A percentile compares a stretch with the other conserved stretches of the same genome.
Evolutionary conservation across 78 protist species (phyloP).

Genomic region (Thecamonas trahens): DNA sequence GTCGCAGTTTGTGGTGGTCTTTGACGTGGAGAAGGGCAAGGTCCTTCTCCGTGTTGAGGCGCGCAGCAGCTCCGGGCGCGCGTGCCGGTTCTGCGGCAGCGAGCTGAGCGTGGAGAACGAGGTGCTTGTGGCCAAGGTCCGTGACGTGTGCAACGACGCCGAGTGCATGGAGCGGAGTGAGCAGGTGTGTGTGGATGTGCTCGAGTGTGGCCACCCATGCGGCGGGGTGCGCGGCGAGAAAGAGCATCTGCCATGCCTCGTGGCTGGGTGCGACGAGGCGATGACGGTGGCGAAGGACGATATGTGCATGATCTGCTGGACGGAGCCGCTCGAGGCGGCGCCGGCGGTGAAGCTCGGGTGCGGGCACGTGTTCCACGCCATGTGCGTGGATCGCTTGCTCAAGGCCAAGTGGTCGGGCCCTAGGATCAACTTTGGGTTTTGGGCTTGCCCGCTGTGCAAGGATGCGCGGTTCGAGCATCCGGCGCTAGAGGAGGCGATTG

Average conservation of each 20-base stretch:
- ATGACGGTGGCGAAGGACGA: not conserved
- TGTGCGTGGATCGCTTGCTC: slow-evolving; percentile 3
- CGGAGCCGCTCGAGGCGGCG: slow-evolving; percentile 8
- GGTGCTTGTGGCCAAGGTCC: not conserved
- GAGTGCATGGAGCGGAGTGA: not conserved
- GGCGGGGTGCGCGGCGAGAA: slow-evolving; percentile 18
- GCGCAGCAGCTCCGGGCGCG: not conserved
- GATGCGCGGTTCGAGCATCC: not conserved
- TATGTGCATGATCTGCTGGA: slow-evolving; percentile 25
- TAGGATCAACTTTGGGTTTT: slow-evolving; percentile 21
- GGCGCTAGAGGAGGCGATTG: not conserved
- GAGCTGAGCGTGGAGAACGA: not conserved
- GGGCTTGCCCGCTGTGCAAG: slow-evolving; percentile 25
- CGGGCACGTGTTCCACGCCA: slow-evolving; percentile 22
- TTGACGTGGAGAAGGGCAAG: not conserved
- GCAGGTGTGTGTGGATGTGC: not conserved
- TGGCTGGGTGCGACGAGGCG: not conserved
- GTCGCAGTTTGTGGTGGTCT: not conserved
- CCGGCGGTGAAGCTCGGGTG: slow-evolving; percentile 21
- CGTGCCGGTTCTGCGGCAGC: slow-evolving; percentile 6
- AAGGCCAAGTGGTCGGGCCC: slow-evolving; percentile 8
- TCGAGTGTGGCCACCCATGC: slow-evolving; percentile 27
- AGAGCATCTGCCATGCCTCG: slow-evolving; percentile 19
- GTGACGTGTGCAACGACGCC: not conserved
- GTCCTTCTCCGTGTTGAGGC: not conserved